These are phyloP conservation scores for Diaporthe eres DNA, from an alignment of 2,329 filamentous ascomycete species.

Conservation along the genomic window DNA sequence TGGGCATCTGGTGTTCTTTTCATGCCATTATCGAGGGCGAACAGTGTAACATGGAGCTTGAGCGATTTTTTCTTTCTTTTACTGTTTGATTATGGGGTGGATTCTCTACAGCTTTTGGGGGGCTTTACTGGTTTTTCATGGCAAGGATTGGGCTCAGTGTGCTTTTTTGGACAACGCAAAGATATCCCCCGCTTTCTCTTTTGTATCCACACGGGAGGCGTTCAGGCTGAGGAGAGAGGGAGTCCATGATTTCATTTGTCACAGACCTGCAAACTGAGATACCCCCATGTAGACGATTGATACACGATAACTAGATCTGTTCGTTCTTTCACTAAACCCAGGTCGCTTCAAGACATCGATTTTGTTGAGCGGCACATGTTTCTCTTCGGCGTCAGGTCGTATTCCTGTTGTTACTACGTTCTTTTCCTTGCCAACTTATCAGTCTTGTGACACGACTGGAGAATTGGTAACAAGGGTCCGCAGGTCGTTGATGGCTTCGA, in stretches of 20 bases:
- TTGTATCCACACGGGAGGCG: conserved; percentile 1
- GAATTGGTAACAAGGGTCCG: neutral
- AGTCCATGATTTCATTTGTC: conserved; percentile 19
- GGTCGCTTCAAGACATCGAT: neutral
- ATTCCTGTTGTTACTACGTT: neutral
- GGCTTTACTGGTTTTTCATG: neutral
- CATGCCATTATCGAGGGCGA: neutral
- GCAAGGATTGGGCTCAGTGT: neutral
- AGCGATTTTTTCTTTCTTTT: neutral
- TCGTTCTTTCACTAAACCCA: neutral
- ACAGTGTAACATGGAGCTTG: neutral
- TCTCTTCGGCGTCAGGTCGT: neutral
- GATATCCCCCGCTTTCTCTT: conserved; percentile 15
- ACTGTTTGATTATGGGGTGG: neutral
- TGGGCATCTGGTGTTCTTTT: neutral
- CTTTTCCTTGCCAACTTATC: neutral
- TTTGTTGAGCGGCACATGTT: neutral
- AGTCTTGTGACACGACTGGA: neutral
- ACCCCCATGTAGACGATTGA: conserved; percentile 23
- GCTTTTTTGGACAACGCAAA: conserved; percentile 9
- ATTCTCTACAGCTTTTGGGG: neutral
- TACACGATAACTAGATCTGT: conserved; percentile 4
- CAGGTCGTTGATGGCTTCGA: neutral
- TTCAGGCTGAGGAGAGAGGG: neutral
- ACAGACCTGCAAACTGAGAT: conserved; percentile 18